Conservation (phyloP, 1,284 basidiomycete species). For the Hymenochaete sp. region DNA sequence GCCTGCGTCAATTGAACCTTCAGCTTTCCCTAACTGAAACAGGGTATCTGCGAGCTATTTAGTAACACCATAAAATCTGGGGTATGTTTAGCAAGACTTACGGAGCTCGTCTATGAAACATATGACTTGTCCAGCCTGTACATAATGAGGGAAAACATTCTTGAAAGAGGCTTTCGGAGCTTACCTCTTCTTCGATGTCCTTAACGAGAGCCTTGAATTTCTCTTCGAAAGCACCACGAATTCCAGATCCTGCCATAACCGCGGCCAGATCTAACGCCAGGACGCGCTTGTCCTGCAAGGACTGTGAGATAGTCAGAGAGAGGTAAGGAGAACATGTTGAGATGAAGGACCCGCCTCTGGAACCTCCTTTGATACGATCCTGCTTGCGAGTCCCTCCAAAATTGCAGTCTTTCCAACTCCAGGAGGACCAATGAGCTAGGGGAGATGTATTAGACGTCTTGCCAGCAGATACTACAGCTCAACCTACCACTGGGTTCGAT, state of each 20-base stretch:
- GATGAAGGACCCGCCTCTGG: slow-evolving; percentile 56
- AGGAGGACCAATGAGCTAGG: slow-evolving; percentile 66
- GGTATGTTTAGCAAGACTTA: slow-evolving; percentile 37
- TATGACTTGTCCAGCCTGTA: slow-evolving; percentile 60
- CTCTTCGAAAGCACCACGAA: slow-evolving; percentile 87
- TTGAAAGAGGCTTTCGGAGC: slow-evolving; percentile 17
- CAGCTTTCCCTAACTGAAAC: slow-evolving; percentile 84
- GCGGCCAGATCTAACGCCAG: slow-evolving; percentile 75
- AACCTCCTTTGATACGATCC: slow-evolving; percentile 86
- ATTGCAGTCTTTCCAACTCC: slow-evolving; percentile 92
- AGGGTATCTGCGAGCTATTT: slow-evolving; percentile 45
- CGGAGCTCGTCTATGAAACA: slow-evolving; percentile 92
- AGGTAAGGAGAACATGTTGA: background rate
- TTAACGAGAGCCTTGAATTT: slow-evolving; percentile 82
- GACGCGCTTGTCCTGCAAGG: slow-evolving; percentile 74
- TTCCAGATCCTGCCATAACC: slow-evolving; percentile 80
- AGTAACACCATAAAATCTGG: slow-evolving; percentile 7
- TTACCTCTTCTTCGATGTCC: slow-evolving; percentile 79
- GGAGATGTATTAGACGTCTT: background rate
- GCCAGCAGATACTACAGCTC: background rate
- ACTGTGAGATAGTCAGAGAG: slow-evolving; percentile 34
- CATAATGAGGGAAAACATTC: background rate
- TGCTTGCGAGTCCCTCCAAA: slow-evolving; percentile 81
- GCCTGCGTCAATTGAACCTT: slow-evolving; percentile 86
- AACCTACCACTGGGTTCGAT: slow-evolving; percentile 74